Percentiles rank a stretch among this genome's conserved stretches.
Evolutionary conservation across 176 grass and related monocot genomes (phyloP).

Genomic region (Avena eriantha): DNA sequence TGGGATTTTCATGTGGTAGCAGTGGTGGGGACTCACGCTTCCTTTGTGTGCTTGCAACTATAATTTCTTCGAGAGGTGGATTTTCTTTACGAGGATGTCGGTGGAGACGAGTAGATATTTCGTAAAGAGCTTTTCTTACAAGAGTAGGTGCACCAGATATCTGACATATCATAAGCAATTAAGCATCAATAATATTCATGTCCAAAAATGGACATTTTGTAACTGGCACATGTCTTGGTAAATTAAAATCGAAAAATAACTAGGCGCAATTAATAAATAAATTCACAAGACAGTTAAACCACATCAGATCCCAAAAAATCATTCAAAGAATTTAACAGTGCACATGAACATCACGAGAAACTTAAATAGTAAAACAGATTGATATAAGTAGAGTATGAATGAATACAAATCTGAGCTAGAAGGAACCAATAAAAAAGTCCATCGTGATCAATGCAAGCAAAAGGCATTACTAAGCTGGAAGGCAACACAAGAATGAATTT

Average conservation of each 20-base stretch:
- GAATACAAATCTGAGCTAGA: slow-evolving; percentile 45
- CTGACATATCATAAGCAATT: slow-evolving; percentile 52
- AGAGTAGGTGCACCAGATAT: slow-evolving; percentile 81
- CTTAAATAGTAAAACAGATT: slow-evolving; percentile 13
- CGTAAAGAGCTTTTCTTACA: slow-evolving; percentile 88
- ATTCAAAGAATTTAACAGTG: neutral
- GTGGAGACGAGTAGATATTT: slow-evolving; percentile 92
- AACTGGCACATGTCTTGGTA: neutral
- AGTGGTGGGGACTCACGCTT: slow-evolving; percentile 49
- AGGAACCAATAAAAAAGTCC: slow-evolving; percentile 13
- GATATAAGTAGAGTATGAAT: slow-evolving; percentile 22
- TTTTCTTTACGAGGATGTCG: slow-evolving; percentile 90
- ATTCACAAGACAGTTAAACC: neutral
- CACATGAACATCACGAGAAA: slow-evolving; percentile 31
- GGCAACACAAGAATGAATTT: slow-evolving; percentile 27
- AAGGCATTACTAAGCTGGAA: slow-evolving; percentile 33
- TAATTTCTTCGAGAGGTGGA: slow-evolving; percentile 86
- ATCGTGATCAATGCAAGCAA: slow-evolving; percentile 15
- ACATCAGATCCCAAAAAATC: slow-evolving; percentile 24
- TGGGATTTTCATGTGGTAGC: slow-evolving; percentile 54
- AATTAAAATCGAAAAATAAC: slow-evolving; percentile 26
- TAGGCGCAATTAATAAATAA: neutral
- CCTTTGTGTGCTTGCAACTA: slow-evolving; percentile 85
- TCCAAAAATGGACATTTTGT: slow-evolving; percentile 29
- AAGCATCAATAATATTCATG: slow-evolving; percentile 29